Percentiles rank a stretch among this genome's conserved stretches.
These are phyloP conservation scores for Begonia masoniana DNA, from an alignment of 306 rosid genomes.

Conservation along the genomic window DNA sequence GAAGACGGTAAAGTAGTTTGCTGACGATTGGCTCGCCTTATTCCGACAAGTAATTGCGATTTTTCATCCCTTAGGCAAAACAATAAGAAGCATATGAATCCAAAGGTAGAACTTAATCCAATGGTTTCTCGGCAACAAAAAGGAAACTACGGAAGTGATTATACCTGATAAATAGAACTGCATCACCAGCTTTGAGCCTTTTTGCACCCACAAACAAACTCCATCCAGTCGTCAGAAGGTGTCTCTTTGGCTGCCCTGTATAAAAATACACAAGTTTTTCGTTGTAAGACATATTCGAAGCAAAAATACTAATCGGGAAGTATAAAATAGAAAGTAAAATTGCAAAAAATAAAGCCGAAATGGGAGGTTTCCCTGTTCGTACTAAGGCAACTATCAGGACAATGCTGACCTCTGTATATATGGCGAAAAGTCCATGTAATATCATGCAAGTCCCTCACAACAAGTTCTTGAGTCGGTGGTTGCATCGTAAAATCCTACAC, in stretches of 20 bases:
- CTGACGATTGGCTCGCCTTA: constrained; percentile 92
- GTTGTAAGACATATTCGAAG: no score
- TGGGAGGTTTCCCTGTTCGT: no score
- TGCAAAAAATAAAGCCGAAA: no score
- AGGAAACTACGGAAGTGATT: background rate
- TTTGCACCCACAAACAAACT: constrained; percentile 79
- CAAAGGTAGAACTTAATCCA: background rate
- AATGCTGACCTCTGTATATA: constrained; percentile 65
- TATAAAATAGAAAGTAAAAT: no score
- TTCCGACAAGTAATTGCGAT: constrained; percentile 76
- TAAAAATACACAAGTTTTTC: background rate
- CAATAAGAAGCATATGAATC: background rate
- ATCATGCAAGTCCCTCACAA: constrained; percentile 84
- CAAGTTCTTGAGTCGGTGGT: constrained; percentile 85
- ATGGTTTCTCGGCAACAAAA: background rate
- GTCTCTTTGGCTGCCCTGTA: constrained; percentile 94
- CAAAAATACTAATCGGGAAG: no score
- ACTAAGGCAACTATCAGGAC: no score
- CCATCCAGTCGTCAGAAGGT: constrained; percentile 98
- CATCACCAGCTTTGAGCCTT: constrained; percentile 87
- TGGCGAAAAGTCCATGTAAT: constrained; percentile 90
- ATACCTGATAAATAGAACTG: constrained; percentile 92
- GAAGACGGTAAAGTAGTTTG: constrained; percentile 87
- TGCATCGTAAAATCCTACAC: constrained; percentile 81
- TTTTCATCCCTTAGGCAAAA: constrained; percentile 62